phyloP scores from a whole-genome alignment of 371 early-diverging fungal genomes.

The Phascolomyces articulosus region DNA sequence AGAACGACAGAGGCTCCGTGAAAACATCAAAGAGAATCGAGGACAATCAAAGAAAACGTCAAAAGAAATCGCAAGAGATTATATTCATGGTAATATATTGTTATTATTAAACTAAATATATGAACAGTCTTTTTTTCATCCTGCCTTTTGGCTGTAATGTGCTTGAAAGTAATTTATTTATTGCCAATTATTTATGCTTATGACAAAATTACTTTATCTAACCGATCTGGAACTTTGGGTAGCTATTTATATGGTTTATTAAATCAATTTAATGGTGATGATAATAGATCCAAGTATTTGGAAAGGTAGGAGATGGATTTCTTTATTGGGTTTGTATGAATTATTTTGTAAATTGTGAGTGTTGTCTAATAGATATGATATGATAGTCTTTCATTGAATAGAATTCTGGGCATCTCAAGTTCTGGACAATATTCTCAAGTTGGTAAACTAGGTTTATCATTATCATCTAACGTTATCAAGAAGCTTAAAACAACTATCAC shows the following conservation, averaged over 20 bases:
- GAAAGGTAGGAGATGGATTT: not conserved
- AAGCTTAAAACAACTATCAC: not conserved
- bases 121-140: not conserved
- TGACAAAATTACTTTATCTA: not conserved
- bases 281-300: not conserved
- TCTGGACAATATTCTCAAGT: not conserved
- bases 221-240: not conserved
- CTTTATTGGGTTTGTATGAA: not conserved
- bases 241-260: not conserved
- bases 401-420: not conserved
- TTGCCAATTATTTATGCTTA: not conserved
- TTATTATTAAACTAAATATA: not conserved
- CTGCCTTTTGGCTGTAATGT: not conserved
- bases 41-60: not conserved
- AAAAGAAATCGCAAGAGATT: not conserved
- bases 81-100: not conserved
- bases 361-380: not conserved
- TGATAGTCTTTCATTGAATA: not conserved
- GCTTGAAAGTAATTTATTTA: not conserved
- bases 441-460: not conserved
- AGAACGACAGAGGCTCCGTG: not conserved
- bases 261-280: conserved; percentile 1
- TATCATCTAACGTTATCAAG: not conserved
- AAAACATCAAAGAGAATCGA: not conserved
- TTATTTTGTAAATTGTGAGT: not conserved